Base-by-base conservation (phyloP, 257 asterid genomes). In the Capsicum baccatum region DNA sequence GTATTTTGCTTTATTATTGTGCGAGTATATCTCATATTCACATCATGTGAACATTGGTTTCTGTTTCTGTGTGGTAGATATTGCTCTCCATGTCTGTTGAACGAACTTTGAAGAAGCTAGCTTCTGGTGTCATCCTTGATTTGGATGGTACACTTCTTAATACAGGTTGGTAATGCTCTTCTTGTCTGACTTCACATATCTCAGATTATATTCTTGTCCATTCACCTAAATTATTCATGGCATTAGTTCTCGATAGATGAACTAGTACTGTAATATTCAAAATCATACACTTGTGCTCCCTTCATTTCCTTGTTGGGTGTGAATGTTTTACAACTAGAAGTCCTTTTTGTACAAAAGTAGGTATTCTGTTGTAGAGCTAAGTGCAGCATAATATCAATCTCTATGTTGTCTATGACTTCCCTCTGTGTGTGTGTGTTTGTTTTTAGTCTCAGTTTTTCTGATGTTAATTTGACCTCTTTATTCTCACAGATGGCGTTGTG, bases 141-240 rank as follows among this genome's bases (percentile, higher is more conserved):
- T 91, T 96, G 92, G 99, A 96, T 84, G 99, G 98, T 83, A 93
- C 98, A 58, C 97, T 96, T 86, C 90, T 96, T 76, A 94, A 94
- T 86, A 96, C 98, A 86, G 98, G 98, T 94, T 73, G 85, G 8
- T 87, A 68, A 7, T 88, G 62, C 78, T 85, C 85, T 48, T 67
- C 74, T 21, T 42, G 33, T 42, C 13, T 74, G 82, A 54, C 82
- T 54, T 78, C 13, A 78, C 67, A 44, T 76, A 17, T 50, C 26
- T 78, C 60, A 1, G 10, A 57, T 81, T 50, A 33, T 73, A 33
- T 79, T 79, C 64, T n/a, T 58, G 54, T 17, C 55, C 64, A 21
- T 48, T 64, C 58, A 68, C 44, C 83, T 21, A 50, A 79, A 83
- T 76, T 17, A 69, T 47, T 57, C 63, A 37, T 81, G 62, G 81